These are phyloP conservation scores for Aquilaria agallochum DNA, from an alignment of 441 rosid species.

Conservation along the genomic window DNA sequence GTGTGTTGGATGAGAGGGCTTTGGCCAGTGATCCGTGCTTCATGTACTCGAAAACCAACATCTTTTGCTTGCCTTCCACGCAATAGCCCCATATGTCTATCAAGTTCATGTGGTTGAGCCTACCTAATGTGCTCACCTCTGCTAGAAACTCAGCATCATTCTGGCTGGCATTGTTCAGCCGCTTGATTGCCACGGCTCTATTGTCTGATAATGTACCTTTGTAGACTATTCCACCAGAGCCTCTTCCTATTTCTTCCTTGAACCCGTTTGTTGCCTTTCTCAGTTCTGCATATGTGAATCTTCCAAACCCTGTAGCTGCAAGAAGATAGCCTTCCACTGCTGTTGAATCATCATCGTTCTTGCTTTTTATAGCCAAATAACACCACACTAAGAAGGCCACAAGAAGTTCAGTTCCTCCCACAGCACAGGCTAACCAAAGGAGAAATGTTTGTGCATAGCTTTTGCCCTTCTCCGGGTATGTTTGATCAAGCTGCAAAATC, in stretches of 20 bases:
- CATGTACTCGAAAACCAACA: slow-evolving; percentile 31
- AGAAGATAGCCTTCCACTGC: slow-evolving; percentile 7
- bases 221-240: slow-evolving; percentile 26
- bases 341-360: neutral
- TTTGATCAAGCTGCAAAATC: slow-evolving; percentile 6
- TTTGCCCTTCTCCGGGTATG: neutral
- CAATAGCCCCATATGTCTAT: slow-evolving; percentile 35
- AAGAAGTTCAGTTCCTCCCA: slow-evolving; percentile 23
- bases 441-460: slow-evolving; percentile 6
- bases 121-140: slow-evolving; percentile 25
- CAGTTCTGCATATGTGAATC: slow-evolving; percentile 15
- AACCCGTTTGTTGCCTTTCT: slow-evolving; percentile 23
- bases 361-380: slow-evolving; percentile 1
- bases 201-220: slow-evolving; percentile 19
- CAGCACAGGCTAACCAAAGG: slow-evolving; percentile 11
- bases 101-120: slow-evolving; percentile 33
- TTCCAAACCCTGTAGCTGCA: slow-evolving; percentile 11
- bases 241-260: slow-evolving; percentile 28
- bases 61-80: slow-evolving; percentile 19
- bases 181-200: slow-evolving; percentile 23
- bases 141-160: slow-evolving; percentile 31
- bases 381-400: slow-evolving; percentile 18
- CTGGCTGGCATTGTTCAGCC: slow-evolving; percentile 19
- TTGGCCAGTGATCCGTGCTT: slow-evolving; percentile 22
- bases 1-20: slow-evolving; percentile 6